Base-by-base conservation (phyloP, 1,139 yeast species). In the Debaryomyces coudertii region DNA sequence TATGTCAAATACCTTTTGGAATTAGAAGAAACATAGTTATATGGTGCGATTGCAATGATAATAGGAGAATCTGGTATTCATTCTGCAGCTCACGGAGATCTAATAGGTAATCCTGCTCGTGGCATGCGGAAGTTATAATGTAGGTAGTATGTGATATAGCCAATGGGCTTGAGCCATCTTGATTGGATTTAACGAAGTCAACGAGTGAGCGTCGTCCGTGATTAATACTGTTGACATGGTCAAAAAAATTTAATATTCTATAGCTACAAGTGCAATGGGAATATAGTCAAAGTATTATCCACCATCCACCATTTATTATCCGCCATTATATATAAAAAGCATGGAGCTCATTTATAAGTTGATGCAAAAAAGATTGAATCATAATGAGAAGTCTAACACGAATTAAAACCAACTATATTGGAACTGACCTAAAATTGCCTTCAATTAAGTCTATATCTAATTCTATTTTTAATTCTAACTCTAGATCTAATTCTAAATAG, bases 121-220 rank as follows among this genome's bases (percentile, higher is more conserved):
- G 42, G 46, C 65, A 67, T 2, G 72, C 71, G 16, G 68, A 64
- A 3, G 69, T 52, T 37, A 61, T 52, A 36, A 64, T 60, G 12
- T 30, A 15, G 33, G 24, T 12, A 36, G 31, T 4, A 9, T 24
- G 11, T 20, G 25, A 18, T 28, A 42, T 8, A 18, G 25, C 27
- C n/a, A 24, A 25, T 18, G 24, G 15, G 44, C 31, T 25, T 14
- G 20, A 23, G 16, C 29, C 35, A 14, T 35, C 40, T 34, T 36
- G 2, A 50, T 20, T 12, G 54, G 53, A 14, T 33, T 25, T 5
- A 52, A 39, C 4, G 53, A 35, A n/a, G 30, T 25, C 5, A 52
- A 39, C 4, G 53, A 35, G n/a, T 40, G 25, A 7, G 42, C 25
- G 34, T 54, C 58, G 11, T 45, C 46, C 11, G 46, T 44, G 15